phyloP scores from a whole-genome alignment of 805 yeast species.

The Myxozyma nipponensis region DNA sequence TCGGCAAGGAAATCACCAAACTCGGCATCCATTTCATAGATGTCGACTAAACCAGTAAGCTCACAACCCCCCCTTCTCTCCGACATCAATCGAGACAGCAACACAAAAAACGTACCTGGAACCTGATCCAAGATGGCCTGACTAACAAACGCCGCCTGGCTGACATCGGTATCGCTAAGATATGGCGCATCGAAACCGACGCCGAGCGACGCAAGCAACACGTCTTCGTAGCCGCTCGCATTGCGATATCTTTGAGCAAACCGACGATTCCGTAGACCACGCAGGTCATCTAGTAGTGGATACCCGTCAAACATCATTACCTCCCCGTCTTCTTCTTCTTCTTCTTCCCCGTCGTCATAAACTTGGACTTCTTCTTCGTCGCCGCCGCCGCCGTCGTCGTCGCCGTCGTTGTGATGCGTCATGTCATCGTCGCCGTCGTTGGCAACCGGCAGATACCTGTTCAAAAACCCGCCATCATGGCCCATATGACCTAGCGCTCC shows the following conservation, averaged over 20 bases:
- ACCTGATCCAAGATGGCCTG: constrained; percentile 5
- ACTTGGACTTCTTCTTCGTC: neutral
- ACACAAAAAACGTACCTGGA: neutral
- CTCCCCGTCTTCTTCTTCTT: neutral
- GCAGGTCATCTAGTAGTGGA: neutral
- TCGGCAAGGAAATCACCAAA: constrained; percentile 16
- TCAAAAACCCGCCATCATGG: too few species aligned
- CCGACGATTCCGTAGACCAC: neutral
- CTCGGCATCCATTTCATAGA: constrained; percentile 19
- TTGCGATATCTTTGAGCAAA: neutral
- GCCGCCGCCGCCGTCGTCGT: neutral
- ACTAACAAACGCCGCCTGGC: neutral
- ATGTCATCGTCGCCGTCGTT: neutral
- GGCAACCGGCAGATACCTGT: neutral
- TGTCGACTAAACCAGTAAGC: neutral
- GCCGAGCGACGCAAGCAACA: neutral
- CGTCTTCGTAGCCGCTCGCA: neutral
- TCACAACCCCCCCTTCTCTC: neutral
- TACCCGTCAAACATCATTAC: neutral
- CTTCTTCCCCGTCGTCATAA: neutral
- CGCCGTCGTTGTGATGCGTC: neutral
- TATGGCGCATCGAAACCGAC: neutral
- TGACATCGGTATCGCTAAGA: neutral
- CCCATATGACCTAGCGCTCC: too few species aligned
- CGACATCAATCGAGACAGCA: too few species aligned